These are phyloP conservation scores for Conticribra weissflogii DNA, from an alignment of 108 stramenopile species.

Conservation along the genomic window DNA sequence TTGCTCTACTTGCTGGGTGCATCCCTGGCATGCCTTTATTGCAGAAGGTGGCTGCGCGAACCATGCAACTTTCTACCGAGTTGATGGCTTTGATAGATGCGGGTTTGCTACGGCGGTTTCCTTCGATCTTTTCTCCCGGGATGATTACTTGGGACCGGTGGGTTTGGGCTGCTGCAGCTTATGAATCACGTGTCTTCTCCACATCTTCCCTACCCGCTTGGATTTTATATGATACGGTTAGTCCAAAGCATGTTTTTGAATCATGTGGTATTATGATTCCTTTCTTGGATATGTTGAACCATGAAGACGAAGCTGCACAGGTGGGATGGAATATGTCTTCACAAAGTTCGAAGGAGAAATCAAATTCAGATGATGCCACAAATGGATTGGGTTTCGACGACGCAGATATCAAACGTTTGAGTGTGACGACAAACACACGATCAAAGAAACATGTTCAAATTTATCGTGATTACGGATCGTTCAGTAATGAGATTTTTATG, in stretches of 20 bases:
- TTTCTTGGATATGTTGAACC: conserved; percentile 90
- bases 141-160: conserved; percentile 90
- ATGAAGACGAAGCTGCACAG: conserved; percentile 69
- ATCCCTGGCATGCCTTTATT: conserved; percentile 73
- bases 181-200: conserved; percentile 71
- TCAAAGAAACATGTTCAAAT: conserved; percentile 81
- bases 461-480: conserved; percentile 68
- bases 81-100: conserved; percentile 79
- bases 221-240: conserved; percentile 12
- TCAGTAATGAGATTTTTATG: conserved; percentile 72
- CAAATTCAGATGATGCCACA: conserved; percentile 10
- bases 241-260: conserved; percentile 70
- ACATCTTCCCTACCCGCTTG: conserved; percentile 53
- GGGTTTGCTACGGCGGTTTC: conserved; percentile 72
- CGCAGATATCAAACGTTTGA: conserved; percentile 14
- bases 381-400: conserved; percentile 26
- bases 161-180: conserved; percentile 87
- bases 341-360: conserved; percentile 1
- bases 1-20: conserved; percentile 78
- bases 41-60: conserved; percentile 78
- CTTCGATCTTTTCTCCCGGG: conserved; percentile 69
- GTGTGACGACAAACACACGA: conserved; percentile 54
- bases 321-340: conserved; percentile 57
- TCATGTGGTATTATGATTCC: conserved; percentile 86
- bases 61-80: conserved; percentile 71